Percentiles rank a stretch among this genome's conserved stretches.
phyloP scores from a whole-genome alignment of 768 basidiomycete genomes.

The Aureoboletus auriporus region DNA sequence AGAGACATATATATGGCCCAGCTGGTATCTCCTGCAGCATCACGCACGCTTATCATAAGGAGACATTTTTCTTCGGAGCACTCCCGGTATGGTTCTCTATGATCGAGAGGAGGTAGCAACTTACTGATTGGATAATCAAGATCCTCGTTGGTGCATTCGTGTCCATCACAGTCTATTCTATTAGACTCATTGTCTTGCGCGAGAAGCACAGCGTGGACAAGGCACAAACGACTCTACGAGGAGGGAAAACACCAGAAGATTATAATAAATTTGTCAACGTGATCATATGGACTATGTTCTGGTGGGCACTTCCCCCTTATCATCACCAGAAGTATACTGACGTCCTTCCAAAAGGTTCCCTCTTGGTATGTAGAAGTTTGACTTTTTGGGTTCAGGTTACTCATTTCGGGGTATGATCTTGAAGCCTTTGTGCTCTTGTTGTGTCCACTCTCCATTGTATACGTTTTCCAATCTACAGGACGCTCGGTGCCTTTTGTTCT shows the following conservation, averaged over 20 bases:
- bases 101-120: neutral
- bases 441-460: constrained; percentile 54
- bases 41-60: constrained; percentile 35
- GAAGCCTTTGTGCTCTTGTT: constrained; percentile 58
- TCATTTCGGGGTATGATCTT: constrained; percentile 3
- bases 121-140: constrained; percentile 30
- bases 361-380: constrained; percentile 38
- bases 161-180: constrained; percentile 53
- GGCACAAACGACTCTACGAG: constrained; percentile 46
- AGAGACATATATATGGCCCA: constrained; percentile 47
- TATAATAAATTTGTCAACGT: constrained; percentile 59
- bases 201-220: constrained; percentile 50
- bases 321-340: constrained; percentile 6
- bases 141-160: constrained; percentile 55
- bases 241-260: constrained; percentile 40
- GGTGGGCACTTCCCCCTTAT: constrained; percentile 38
- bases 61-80: constrained; percentile 51
- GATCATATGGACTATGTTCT: constrained; percentile 67
- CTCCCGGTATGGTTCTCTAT: constrained; percentile 47
- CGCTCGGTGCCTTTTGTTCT: constrained; percentile 42
- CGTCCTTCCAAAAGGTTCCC: constrained; percentile 45
- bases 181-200: constrained; percentile 59
- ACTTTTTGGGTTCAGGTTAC: neutral
- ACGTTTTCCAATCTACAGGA: constrained; percentile 46
- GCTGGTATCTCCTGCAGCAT: constrained; percentile 53